Conservation (phyloP, 192 early-diverging fungal species). For the Glomus cerebriforme region DNA sequence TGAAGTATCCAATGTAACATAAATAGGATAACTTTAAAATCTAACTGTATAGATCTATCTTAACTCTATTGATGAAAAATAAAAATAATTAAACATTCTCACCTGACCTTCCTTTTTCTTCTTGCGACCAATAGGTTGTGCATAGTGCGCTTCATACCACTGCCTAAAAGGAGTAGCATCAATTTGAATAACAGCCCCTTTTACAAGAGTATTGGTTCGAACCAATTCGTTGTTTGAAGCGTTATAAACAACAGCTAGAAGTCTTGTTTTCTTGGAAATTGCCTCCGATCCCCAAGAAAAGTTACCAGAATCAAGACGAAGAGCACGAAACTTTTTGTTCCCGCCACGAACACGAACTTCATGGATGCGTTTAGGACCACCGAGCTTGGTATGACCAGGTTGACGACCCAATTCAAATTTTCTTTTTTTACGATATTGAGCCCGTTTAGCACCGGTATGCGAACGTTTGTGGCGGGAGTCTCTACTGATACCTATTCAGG, state of each 20-base stretch:
- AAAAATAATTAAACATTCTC: constrained; percentile 18
- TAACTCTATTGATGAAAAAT: too few species aligned
- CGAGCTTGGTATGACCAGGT: constrained; percentile 97
- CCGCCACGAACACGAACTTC: constrained; percentile 96
- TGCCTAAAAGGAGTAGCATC: constrained; percentile 99
- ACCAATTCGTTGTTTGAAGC: constrained; percentile 99
- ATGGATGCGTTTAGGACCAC: constrained; percentile 96
- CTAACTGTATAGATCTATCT: too few species aligned
- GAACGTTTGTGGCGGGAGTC: constrained; percentile 99
- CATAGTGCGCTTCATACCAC: constrained; percentile 99
- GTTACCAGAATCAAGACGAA: constrained; percentile 95
- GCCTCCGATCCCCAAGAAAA: constrained; percentile 98
- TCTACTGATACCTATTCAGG: constrained; percentile 89
- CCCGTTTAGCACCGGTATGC: constrained; percentile 97
- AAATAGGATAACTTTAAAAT: too few species aligned
- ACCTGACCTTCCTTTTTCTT: constrained; percentile 57
- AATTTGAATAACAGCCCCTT: constrained; percentile 96
- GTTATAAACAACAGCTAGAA: constrained; percentile 96
- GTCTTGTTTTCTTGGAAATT: constrained; percentile 94
- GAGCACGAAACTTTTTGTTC: constrained; percentile 97
- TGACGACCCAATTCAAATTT: constrained; percentile 99
- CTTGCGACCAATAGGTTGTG: constrained; percentile 83
- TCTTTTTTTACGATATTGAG: constrained; percentile 99
- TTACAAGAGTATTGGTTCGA: constrained; percentile 99
- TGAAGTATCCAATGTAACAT: too few species aligned